These are phyloP conservation scores for Coniophora puteana DNA, from an alignment of 1,284 basidiomycete species.

Conservation along the genomic window DNA sequence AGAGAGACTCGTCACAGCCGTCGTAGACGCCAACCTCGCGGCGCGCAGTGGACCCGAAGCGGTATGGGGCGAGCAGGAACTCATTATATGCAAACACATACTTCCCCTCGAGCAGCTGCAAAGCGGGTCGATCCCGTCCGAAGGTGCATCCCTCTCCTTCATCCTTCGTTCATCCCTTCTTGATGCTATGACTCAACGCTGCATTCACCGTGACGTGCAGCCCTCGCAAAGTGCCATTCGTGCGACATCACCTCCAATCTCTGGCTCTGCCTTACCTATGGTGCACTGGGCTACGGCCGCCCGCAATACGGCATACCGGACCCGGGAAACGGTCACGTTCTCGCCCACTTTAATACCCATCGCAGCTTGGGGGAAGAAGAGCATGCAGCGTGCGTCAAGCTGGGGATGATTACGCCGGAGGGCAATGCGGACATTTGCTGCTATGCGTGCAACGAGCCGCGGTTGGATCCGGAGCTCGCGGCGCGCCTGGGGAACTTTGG, in stretches of 20 bases:
- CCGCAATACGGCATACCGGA: conserved; percentile 84
- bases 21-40: too few species aligned
- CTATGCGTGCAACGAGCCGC: conserved; percentile 89
- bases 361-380: too few species aligned
- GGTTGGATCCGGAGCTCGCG: conserved; percentile 76
- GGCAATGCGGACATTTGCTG: conserved; percentile 89
- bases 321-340: conserved; percentile 88
- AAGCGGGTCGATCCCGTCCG: conserved; percentile 48
- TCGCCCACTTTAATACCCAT: conserved; percentile 77
- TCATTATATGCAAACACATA: conserved; percentile 85
- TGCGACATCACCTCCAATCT: conserved; percentile 88
- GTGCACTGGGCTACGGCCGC: conserved; percentile 92
- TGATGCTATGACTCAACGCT: too few species aligned
- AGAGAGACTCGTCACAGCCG: too few species aligned
- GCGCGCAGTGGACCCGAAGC: too few species aligned
- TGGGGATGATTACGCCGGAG: conserved; percentile 96
- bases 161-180: too few species aligned
- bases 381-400: conserved; percentile 88
- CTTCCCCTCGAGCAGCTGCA: conserved; percentile 69
- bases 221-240: conserved; percentile 70
- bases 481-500: conserved; percentile 81
- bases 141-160: too few species aligned
- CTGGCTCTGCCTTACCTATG: conserved; percentile 95
- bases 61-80: conserved; percentile 98
- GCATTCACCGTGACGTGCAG: too few species aligned